Conservation (phyloP, 73 alveolate genomes). For the Uronychia setigera region DNA sequence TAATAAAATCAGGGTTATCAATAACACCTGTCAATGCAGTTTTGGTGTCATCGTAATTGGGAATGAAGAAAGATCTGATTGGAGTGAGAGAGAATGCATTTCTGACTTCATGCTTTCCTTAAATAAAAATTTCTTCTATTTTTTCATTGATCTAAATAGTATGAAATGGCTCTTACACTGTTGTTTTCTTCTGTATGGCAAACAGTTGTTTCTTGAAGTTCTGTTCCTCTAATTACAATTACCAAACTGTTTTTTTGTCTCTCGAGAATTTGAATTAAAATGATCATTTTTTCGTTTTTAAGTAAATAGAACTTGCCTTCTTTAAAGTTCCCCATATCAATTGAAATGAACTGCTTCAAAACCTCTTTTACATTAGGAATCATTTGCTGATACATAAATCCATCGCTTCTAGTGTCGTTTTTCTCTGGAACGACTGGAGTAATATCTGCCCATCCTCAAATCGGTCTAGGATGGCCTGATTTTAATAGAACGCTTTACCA, state of each 20-base stretch:
- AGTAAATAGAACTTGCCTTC: slow-evolving; percentile 32
- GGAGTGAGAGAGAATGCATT: slow-evolving; percentile 33
- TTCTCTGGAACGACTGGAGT: slow-evolving; percentile 43
- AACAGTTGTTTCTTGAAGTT: slow-evolving; percentile 52
- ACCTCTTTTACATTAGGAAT: slow-evolving; percentile 5
- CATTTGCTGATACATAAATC: slow-evolving; percentile 42
- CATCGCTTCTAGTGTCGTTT: slow-evolving; percentile 41
- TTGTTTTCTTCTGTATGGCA: slow-evolving; percentile 61
- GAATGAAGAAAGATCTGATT: slow-evolving; percentile 8
- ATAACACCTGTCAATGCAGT: slow-evolving; percentile 43
- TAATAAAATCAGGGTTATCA: slow-evolving; percentile 43
- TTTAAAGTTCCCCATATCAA: slow-evolving; percentile 16
- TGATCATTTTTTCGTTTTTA: slow-evolving; percentile 47
- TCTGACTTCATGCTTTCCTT: slow-evolving; percentile 1
- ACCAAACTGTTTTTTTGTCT: slow-evolving; percentile 31
- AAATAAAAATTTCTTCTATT: slow-evolving; percentile 21
- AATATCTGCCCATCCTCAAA: slow-evolving; percentile 44
- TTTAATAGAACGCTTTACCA: too few species aligned
- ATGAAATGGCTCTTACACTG: background rate
- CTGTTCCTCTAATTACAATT: slow-evolving; percentile 42
- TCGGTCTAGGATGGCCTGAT: slow-evolving; percentile 21
- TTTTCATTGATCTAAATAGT: slow-evolving; percentile 14
- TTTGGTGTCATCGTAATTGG: slow-evolving; percentile 40
- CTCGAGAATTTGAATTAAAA: slow-evolving; percentile 31
- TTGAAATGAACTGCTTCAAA: slow-evolving; percentile 4